Evolutionary conservation across 2,329 filamentous ascomycete species (phyloP), one percentile per base, ranked within the genome.

Genomic region (Thelonectria discophora): DNA sequence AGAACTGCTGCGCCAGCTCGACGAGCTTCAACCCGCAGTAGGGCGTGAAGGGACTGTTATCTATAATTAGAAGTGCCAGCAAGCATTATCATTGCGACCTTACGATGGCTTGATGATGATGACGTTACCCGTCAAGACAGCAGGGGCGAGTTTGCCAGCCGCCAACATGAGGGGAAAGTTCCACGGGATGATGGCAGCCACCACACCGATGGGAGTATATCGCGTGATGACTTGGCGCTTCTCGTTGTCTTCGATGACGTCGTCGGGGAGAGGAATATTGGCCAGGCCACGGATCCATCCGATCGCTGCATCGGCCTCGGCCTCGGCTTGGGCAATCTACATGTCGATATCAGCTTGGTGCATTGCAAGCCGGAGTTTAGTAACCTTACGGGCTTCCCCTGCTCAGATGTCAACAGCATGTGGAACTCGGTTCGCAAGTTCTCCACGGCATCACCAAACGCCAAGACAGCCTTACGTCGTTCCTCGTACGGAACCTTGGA

Each of bases 11-110:
- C 0, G 80, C 85, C 2, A 90, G 72, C 73, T 90, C 86, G 13
- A 80, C 82, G 17, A 88, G 69, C 74, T 90, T 90, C 42, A 90
- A 76, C 3, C 78, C 76, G 2, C 79, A 81, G 73, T 87, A 88
- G 0, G 86, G 85, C 0, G 86, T 86, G 71, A 83, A 87, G 0
- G 83, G 83, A 0, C 66, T 69, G 15, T 18, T 3, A 15, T 37
- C 5, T 9, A 2, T 21, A 10, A 3, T 32, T 5, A 40, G 11
- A 3, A 5, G 2, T 1, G 27, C 30, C 1, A 0, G 7, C 2
- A 3, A 2, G 7, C 1, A 5, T 30, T 30, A 8, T 30, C 8
- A 8, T n/a, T n/a, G 27, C 27, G 27, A 17, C 5, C 68, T 45
- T 24, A 70, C 58, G 83, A 86, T 3, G 84, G 84, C 73, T 87